Conservation (phyloP, 345 rosid species). For the Syzygium oleosum region DNA sequence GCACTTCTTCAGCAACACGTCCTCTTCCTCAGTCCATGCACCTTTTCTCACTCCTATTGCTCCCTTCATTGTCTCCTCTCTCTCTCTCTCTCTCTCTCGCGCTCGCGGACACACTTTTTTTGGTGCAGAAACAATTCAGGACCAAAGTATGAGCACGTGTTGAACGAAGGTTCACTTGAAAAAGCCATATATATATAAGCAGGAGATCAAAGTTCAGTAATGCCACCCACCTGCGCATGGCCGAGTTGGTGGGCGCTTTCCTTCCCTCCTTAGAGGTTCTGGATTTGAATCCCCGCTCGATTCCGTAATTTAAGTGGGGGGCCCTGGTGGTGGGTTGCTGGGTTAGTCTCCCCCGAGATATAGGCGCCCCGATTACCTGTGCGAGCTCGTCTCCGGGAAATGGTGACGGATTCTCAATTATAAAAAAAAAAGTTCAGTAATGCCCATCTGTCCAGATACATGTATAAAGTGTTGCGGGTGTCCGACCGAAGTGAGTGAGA, state of each 20-base stretch:
- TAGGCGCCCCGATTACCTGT: no score
- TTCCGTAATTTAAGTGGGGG: no score
- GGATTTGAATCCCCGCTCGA: no score
- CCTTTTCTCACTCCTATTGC: conserved; percentile 11
- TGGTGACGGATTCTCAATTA: no score
- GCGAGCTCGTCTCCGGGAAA: no score
- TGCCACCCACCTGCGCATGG: no score
- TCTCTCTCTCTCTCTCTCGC: background rate
- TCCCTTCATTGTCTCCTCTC: background rate
- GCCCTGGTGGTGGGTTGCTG: no score
- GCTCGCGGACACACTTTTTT: background rate
- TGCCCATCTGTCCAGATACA: background rate
- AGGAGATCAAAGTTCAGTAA: background rate
- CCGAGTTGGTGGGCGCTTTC: no score
- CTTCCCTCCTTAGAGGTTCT: no score
- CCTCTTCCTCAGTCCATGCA: conserved; percentile 42
- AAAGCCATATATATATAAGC: background rate
- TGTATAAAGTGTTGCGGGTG: background rate
- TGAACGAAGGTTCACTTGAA: background rate
- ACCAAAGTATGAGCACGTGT: background rate
- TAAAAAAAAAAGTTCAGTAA: no score
- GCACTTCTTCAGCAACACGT: conserved; percentile 23
- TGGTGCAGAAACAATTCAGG: background rate
- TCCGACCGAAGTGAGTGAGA: background rate
- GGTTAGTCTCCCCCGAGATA: no score